These are phyloP conservation scores for Aspergillaceae sp. DNA, from an alignment of 2,329 filamentous ascomycete genomes.

Conservation along the genomic window DNA sequence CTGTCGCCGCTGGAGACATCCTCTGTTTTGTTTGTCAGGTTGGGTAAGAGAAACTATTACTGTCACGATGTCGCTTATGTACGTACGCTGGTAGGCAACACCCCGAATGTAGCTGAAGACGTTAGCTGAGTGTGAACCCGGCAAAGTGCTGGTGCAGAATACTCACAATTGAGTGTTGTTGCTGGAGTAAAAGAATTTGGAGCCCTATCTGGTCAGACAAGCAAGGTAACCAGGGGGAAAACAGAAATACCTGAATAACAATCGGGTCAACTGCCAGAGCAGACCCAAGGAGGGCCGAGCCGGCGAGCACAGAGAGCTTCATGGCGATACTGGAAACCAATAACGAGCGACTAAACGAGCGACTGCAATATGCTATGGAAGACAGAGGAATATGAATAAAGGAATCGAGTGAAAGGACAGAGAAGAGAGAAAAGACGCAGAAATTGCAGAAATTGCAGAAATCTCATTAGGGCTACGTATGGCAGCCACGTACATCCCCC, in stretches of 20 bases:
- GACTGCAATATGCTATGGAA: background rate
- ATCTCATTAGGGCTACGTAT: background rate
- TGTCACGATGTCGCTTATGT: too few relatives aligned
- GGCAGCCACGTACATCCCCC: background rate
- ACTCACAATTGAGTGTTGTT: conserved; percentile 61
- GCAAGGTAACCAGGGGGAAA: too few relatives aligned
- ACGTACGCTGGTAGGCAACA: conserved; percentile 72
- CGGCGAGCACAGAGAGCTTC: background rate
- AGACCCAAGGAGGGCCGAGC: background rate
- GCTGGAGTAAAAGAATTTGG: conserved; percentile 79
- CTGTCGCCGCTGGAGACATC: conserved; percentile 50
- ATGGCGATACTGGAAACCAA: background rate
- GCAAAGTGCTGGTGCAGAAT: too few relatives aligned
- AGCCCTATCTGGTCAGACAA: conserved; percentile 43
- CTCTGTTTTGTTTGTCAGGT: conserved; percentile 33
- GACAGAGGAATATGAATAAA: background rate
- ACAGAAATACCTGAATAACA: conserved; percentile 50
- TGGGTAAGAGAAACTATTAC: too few relatives aligned
- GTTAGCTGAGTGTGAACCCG: conserved; percentile 21
- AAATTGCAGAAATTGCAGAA: background rate
- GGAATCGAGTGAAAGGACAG: background rate
- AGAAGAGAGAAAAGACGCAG: background rate
- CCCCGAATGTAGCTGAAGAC: conserved; percentile 66
- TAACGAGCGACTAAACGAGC: background rate
- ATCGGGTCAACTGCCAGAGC: conserved; percentile 30